Conservation (phyloP, 345 rosid species). For the Excoecaria agallocha region DNA sequence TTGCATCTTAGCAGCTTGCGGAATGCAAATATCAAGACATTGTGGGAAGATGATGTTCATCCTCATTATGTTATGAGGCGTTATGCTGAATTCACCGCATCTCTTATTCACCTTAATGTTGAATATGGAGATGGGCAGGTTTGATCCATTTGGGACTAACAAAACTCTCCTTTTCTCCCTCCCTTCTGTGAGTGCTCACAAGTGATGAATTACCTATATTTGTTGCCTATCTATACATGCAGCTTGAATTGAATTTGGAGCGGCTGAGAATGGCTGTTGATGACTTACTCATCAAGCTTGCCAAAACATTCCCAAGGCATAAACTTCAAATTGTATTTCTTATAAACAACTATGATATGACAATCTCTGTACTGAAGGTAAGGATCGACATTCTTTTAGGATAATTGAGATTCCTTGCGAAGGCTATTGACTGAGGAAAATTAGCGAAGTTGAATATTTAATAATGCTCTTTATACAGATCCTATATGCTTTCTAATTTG, state of each 20-base stretch:
- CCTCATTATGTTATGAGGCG: constrained; percentile 99
- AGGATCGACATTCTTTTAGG: constrained; percentile 12
- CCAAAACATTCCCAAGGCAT: constrained; percentile 63
- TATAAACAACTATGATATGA: constrained; percentile 95
- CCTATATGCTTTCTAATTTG: background rate
- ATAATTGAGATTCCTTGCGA: background rate
- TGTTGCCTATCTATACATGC: constrained; percentile 28
- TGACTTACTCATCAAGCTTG: constrained; percentile 82
- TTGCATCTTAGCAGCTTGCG: constrained; percentile 85
- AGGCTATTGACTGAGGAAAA: background rate
- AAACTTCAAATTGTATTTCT: constrained; percentile 84
- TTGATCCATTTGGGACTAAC: constrained; percentile 16
- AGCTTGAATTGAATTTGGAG: constrained; percentile 96
- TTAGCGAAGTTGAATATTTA: constrained; percentile 1
- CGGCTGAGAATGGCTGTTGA: constrained; percentile 93
- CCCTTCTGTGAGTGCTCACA: background rate
- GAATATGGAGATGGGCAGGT: constrained; percentile 99
- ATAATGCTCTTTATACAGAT: background rate
- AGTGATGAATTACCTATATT: constrained; percentile 3
- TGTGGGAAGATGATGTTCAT: constrained; percentile 99
- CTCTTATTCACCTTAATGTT: constrained; percentile 92
- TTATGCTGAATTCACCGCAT: constrained; percentile 95
- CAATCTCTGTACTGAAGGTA: constrained; percentile 92
- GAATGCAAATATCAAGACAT: constrained; percentile 76
- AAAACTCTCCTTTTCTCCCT: background rate